phyloP scores from a whole-genome alignment of 2,329 filamentous ascomycete genomes.

The Fusarium praegraminearum region DNA sequence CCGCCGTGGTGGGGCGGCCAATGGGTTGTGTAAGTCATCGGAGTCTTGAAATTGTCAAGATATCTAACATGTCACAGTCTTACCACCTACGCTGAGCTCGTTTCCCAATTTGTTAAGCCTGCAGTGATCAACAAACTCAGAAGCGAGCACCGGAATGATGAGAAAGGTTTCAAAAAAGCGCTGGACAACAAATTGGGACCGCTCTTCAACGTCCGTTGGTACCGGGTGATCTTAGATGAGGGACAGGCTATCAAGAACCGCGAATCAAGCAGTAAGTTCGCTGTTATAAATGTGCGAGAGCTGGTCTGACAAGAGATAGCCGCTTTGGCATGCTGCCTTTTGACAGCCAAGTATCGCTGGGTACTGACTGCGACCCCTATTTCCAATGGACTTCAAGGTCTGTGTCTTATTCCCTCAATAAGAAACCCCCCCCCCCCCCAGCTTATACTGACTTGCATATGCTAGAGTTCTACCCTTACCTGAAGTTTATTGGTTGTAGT shows the following conservation, averaged over 20 bases:
- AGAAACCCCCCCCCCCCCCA: too few relatives aligned
- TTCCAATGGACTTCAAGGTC: neutral
- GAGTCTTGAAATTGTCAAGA: fast-evolving
- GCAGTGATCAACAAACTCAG: neutral
- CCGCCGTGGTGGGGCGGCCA: neutral
- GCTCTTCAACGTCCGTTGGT: neutral
- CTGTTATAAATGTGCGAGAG: too few relatives aligned
- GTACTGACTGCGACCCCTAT: neutral
- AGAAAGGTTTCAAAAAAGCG: neutral
- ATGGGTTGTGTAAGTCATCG: neutral
- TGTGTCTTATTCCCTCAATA: neutral
- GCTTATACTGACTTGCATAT: neutral
- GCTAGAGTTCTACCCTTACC: neutral
- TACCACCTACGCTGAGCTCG: neutral
- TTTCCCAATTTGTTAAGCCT: neutral
- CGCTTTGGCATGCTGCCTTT: neutral
- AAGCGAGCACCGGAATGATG: fast-evolving
- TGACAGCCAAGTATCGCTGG: neutral
- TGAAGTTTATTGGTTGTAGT: neutral
- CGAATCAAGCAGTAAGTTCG: neutral
- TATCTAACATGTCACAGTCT: neutral
- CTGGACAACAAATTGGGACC: neutral
- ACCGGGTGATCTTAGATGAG: neutral
- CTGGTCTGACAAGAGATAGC: neutral
- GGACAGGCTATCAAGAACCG: neutral